Conservation (phyloP, 192 early-diverging fungal genomes). For the Coemansia sp. region DNA sequence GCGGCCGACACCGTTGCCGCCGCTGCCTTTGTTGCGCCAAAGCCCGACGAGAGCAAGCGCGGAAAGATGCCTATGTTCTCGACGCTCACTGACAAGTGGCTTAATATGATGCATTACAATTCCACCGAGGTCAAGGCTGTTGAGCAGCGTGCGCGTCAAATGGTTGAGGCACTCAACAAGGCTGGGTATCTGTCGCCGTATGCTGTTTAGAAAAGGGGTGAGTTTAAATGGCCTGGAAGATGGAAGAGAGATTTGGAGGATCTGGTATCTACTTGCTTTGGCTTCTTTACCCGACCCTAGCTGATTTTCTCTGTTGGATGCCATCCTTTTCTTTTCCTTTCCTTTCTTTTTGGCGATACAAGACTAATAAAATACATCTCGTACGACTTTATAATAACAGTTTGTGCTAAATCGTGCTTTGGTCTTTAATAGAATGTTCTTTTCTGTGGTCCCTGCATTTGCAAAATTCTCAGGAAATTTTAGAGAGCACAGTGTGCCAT, state of each 20-base stretch:
- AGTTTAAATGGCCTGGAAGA: too few species aligned
- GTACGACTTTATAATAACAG: too few species aligned
- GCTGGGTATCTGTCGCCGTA: slow-evolving; percentile 50
- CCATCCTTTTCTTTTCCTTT: not conserved
- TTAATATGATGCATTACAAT: slow-evolving; percentile 44
- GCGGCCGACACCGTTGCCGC: slow-evolving; percentile 21
- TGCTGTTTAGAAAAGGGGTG: slow-evolving; percentile 6
- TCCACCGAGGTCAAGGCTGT: slow-evolving; percentile 24
- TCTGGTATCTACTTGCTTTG: not conserved
- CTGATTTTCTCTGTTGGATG: too few species aligned
- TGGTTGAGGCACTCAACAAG: slow-evolving; percentile 39
- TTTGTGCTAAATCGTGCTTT: too few species aligned
- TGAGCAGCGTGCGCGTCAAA: slow-evolving; percentile 21
- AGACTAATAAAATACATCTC: not conserved
- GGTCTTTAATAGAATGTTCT: too few species aligned
- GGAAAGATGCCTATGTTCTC: slow-evolving; percentile 35
- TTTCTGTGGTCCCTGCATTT: too few species aligned
- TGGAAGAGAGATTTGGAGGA: too few species aligned
- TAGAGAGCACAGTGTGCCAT: too few species aligned
- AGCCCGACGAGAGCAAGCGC: slow-evolving; percentile 38
- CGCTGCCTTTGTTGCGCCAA: slow-evolving; percentile 11
- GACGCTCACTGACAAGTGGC: slow-evolving; percentile 30
- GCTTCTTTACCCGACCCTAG: not conserved
- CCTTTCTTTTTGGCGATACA: not conserved
- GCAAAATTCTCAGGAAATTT: too few species aligned